These are phyloP conservation scores for Flaveria floridana DNA, from an alignment of 140 eudicot species.

Conservation along the genomic window DNA sequence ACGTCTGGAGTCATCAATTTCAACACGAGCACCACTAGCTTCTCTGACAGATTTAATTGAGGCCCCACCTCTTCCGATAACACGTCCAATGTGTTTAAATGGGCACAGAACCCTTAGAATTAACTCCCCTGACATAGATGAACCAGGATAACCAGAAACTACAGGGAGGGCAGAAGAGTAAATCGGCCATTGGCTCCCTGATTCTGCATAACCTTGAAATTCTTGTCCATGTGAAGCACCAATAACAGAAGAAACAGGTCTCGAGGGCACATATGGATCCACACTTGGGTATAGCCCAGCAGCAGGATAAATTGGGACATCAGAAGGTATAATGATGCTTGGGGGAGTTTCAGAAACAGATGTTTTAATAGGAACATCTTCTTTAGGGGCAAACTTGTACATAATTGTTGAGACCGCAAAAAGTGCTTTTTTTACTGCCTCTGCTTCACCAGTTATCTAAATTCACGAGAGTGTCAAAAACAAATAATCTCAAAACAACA, in stretches of 20 bases:
- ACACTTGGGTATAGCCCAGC: constrained; percentile 63
- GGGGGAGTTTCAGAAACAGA: constrained; percentile 66
- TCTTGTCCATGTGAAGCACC: constrained; percentile 64
- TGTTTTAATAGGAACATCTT: constrained; percentile 70
- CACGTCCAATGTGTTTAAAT: constrained; percentile 76
- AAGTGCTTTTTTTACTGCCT: constrained; percentile 74
- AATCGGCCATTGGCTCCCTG: constrained; percentile 69
- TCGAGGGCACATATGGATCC: constrained; percentile 57
- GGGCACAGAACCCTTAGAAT: constrained; percentile 68
- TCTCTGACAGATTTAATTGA: constrained; percentile 84
- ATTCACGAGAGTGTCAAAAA: constrained; percentile 14
- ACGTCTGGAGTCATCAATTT: constrained; percentile 72
- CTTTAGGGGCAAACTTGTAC: constrained; percentile 89
- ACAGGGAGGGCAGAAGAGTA: constrained; percentile 71
- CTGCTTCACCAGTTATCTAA: constrained; percentile 84
- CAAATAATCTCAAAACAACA: background rate
- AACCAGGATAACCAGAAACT: constrained; percentile 69
- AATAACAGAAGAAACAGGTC: constrained; percentile 62
- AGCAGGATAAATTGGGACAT: constrained; percentile 69
- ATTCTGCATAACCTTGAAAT: constrained; percentile 63
- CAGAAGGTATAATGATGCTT: constrained; percentile 90
- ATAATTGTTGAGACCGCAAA: constrained; percentile 85
- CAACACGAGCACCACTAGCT: constrained; percentile 88
- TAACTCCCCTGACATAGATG: constrained; percentile 68
- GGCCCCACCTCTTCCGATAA: constrained; percentile 85